These are phyloP conservation scores for Ophiostoma piceae DNA, from an alignment of 2,329 filamentous ascomycete species.

Conservation along the genomic window DNA sequence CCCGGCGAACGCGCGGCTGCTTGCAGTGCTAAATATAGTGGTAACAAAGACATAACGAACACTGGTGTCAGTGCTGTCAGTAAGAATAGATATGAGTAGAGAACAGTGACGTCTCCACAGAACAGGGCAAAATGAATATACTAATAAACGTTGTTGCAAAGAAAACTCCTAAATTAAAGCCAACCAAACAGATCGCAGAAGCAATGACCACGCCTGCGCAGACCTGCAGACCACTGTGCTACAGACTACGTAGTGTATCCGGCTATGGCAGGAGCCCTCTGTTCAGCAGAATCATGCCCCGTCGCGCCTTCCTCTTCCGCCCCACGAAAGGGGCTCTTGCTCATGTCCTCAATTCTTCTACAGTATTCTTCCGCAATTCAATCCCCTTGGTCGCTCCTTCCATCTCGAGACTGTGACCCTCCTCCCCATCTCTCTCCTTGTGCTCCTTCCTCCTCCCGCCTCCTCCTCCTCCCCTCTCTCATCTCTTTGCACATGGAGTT, in stretches of 20 bases:
- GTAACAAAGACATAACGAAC: neutral
- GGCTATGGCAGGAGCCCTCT: too few species aligned
- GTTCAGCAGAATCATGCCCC: neutral
- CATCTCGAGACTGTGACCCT: neutral
- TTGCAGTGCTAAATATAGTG: slow-evolving; percentile 8
- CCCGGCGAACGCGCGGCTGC: slow-evolving; percentile 20
- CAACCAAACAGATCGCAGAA: slow-evolving; percentile 4
- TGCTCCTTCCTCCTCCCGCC: too few species aligned
- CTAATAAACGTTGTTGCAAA: neutral
- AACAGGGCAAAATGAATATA: slow-evolving; percentile 2
- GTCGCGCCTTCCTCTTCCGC: slow-evolving; percentile 20
- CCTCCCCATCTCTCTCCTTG: too few species aligned
- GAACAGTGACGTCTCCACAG: neutral
- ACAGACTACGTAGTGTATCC: neutral
- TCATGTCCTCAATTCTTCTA: neutral
- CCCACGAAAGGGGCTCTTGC: slow-evolving; percentile 22
- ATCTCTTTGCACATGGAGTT: neutral
- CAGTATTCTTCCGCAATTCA: neutral
- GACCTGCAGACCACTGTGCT: neutral
- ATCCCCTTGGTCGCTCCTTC: neutral
- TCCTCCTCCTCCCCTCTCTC: neutral
- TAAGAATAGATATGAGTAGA: too few species aligned
- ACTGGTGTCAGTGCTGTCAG: too few species aligned
- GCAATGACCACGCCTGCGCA: neutral
- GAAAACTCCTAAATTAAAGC: neutral